Evolutionary conservation across 805 yeast genomes (phyloP).

Genomic region (Candida stauntonica): DNA sequence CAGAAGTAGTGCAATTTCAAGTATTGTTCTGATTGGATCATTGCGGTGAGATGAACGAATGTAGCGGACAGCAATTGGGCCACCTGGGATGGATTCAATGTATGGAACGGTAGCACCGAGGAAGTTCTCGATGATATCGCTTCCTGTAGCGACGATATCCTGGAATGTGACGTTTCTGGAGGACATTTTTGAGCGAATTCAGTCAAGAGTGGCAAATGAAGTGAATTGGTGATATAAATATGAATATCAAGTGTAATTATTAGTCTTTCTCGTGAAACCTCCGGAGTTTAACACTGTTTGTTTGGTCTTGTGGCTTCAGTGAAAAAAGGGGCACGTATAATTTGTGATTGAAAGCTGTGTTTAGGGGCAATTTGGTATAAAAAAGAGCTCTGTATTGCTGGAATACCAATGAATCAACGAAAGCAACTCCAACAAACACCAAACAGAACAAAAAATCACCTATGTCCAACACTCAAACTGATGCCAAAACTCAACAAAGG

Average conservation of each 20-base stretch:
- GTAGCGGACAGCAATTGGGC: slow-evolving; percentile 58
- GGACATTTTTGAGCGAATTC: background rate
- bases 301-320: too few relatives aligned
- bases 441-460: too few relatives aligned
- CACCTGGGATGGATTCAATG: slow-evolving; percentile 45
- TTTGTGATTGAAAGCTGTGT: too few relatives aligned
- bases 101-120: slow-evolving; percentile 8
- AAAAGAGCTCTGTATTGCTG: too few relatives aligned
- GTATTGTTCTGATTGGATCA: slow-evolving; percentile 85
- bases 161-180: slow-evolving; percentile 12
- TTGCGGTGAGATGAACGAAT: slow-evolving; percentile 83
- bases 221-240: too few relatives aligned
- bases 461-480: too few relatives aligned
- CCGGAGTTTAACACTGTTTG: background rate
- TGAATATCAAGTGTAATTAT: too few relatives aligned
- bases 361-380: too few relatives aligned
- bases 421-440: too few relatives aligned
- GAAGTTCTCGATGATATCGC: slow-evolving; percentile 5
- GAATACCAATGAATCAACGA: too few relatives aligned
- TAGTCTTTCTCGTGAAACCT: too few relatives aligned
- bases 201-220: background rate
- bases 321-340: too few relatives aligned
- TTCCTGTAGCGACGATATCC: slow-evolving; percentile 13
- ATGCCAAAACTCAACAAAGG: background rate
- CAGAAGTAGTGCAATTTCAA: slow-evolving; percentile 71